Conservation (phyloP, 2,329 filamentous ascomycete genomes). For the Fusarium domesticum region DNA sequence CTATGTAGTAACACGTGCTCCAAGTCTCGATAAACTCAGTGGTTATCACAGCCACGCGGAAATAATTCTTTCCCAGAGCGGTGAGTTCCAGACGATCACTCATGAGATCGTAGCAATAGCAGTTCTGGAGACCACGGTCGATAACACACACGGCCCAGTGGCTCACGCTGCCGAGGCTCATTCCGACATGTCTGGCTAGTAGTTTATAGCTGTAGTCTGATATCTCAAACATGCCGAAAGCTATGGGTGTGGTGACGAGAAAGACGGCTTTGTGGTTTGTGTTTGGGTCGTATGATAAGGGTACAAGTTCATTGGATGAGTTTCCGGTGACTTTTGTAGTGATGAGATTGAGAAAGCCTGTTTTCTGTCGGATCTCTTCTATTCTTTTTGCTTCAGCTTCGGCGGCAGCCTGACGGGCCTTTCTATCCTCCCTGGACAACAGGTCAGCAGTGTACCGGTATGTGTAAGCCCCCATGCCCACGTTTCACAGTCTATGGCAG, state of each 20-base stretch:
- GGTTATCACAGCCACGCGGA: constrained; percentile 18
- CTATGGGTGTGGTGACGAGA: constrained; percentile 22
- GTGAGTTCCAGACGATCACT: constrained; percentile 25
- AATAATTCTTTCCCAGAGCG: constrained; percentile 25
- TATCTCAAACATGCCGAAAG: constrained; percentile 22
- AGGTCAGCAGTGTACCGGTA: too few relatives aligned
- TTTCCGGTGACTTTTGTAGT: constrained; percentile 20
- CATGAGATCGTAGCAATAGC: constrained; percentile 28
- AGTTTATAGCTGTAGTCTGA: constrained; percentile 24
- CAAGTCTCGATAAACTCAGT: constrained; percentile 23
- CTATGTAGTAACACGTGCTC: constrained; percentile 28
- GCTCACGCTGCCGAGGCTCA: constrained; percentile 27
- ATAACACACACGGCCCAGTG: constrained; percentile 28
- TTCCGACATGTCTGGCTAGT: constrained; percentile 20
- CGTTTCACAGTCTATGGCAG: neutral
- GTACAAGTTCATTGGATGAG: constrained; percentile 19
- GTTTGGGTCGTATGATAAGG: constrained; percentile 13
- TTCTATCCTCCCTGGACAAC: constrained; percentile 13
- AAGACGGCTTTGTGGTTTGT: constrained; percentile 23
- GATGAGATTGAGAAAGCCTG: constrained; percentile 18
- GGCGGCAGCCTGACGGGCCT: constrained; percentile 1
- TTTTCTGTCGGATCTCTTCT: constrained; percentile 19
- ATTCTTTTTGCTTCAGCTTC: constrained; percentile 6
- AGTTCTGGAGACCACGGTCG: constrained; percentile 17
- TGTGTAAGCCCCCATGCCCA: too few relatives aligned